A percentile compares a stretch with the other conserved stretches of the same genome.
phyloP scores from a whole-genome alignment of 805 yeast genomes.

The Clavispora santaluciae region DNA sequence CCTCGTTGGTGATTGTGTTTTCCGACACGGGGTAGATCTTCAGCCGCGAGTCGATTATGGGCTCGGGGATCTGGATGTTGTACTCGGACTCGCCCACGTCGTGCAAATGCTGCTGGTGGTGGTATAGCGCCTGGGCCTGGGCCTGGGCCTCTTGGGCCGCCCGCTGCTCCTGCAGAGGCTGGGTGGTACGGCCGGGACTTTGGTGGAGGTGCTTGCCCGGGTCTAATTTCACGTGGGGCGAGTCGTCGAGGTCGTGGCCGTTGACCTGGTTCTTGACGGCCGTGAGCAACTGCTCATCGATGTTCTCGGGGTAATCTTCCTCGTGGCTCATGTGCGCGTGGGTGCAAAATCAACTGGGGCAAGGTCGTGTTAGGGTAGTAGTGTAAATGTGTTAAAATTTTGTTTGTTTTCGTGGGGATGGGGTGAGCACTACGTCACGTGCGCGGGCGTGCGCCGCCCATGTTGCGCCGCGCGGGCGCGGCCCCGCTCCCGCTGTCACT shows the following conservation, averaged over 20 bases:
- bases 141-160: slow-evolving; percentile 15
- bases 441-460: background rate
- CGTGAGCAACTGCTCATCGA: slow-evolving; percentile 39
- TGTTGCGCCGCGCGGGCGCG: background rate
- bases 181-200: slow-evolving; percentile 1
- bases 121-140: slow-evolving; percentile 17
- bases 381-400: slow-evolving; percentile 18
- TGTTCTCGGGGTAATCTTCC: slow-evolving; percentile 29
- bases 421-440: slow-evolving; percentile 1
- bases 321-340: slow-evolving; percentile 21
- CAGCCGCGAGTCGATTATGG: slow-evolving; percentile 38
- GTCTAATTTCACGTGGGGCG: slow-evolving; percentile 27
- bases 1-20: slow-evolving; percentile 44
- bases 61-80: slow-evolving; percentile 44
- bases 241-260: slow-evolving; percentile 23
- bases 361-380: slow-evolving; percentile 23
- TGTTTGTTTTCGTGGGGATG: slow-evolving; percentile 1
- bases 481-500: background rate
- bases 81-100: slow-evolving; percentile 35
- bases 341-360: slow-evolving; percentile 9
- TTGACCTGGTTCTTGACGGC: slow-evolving; percentile 28
- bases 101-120: slow-evolving; percentile 17
- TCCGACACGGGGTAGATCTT: slow-evolving; percentile 41
- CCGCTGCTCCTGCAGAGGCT: slow-evolving; percentile 14
- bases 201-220: slow-evolving; percentile 16